A percentile compares a stretch with the other conserved stretches of the same genome.
Conservation (phyloP, 495 filamentous ascomycete species). For the Penicillium nucicola region DNA sequence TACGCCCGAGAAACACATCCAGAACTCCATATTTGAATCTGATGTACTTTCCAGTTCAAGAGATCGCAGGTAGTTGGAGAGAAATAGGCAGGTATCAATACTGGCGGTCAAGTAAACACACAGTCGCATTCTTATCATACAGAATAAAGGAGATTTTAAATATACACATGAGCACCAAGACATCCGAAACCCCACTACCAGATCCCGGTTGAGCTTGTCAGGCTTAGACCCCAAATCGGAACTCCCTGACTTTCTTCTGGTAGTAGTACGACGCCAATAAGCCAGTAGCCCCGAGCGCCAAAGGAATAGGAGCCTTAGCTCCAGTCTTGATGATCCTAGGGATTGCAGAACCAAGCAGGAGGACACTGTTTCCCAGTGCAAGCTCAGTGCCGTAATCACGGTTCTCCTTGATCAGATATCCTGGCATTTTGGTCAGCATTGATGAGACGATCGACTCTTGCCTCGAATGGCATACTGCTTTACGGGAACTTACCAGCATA, state of each 20-base stretch:
- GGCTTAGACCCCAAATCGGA: constrained; percentile 11
- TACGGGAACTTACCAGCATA: constrained; percentile 5
- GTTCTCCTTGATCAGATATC: constrained; percentile 19
- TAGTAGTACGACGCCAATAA: constrained; percentile 16
- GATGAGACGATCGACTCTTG: not conserved
- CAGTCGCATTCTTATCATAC: too few relatives aligned
- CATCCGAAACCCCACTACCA: too few relatives aligned
- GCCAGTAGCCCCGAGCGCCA: constrained; percentile 13
- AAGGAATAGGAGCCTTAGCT: constrained; percentile 8
- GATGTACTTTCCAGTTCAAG: too few relatives aligned
- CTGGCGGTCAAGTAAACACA: too few relatives aligned
- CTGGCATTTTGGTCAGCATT: constrained; percentile 5
- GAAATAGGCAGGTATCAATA: too few relatives aligned
- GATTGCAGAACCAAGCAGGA: constrained; percentile 17
- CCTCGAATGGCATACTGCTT: not conserved
- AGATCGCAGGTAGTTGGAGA: too few relatives aligned
- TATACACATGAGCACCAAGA: too few relatives aligned
- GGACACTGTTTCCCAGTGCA: constrained; percentile 7
- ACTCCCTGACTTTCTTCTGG: constrained; percentile 18
- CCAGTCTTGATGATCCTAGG: constrained; percentile 6
- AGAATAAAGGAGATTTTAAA: too few relatives aligned
- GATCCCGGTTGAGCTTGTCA: not conserved
- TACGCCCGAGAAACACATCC: too few relatives aligned
- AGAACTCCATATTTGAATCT: too few relatives aligned
- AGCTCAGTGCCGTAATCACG: constrained; percentile 22